These are phyloP conservation scores for Trichoderma pleuroti DNA, from an alignment of 2,329 filamentous ascomycete genomes.

Conservation along the genomic window DNA sequence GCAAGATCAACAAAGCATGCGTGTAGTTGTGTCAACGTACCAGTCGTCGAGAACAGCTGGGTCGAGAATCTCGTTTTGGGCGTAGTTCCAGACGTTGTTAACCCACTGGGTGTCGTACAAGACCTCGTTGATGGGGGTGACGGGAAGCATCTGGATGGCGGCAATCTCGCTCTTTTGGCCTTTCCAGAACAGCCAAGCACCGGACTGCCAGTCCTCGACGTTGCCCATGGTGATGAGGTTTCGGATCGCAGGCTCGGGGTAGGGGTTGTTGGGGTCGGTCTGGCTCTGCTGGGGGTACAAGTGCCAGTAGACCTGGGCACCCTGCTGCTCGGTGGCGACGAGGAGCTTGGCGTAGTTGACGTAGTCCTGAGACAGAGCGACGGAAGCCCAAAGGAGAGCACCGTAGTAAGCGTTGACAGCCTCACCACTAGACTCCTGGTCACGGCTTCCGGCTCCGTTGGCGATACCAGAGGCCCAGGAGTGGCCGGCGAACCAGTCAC, in stretches of 20 bases:
- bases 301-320: slow-evolving; percentile 27
- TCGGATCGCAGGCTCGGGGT: slow-evolving; percentile 24
- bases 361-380: slow-evolving; percentile 24
- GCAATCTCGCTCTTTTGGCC: slow-evolving; percentile 19
- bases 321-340: slow-evolving; percentile 26
- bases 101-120: slow-evolving; percentile 26
- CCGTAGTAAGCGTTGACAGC: slow-evolving; percentile 29
- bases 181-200: slow-evolving; percentile 24
- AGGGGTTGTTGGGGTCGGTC: slow-evolving; percentile 25
- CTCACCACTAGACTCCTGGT: slow-evolving; percentile 29
- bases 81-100: slow-evolving; percentile 25
- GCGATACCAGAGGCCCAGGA: slow-evolving; percentile 29
- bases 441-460: slow-evolving; percentile 27
- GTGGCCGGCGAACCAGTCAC: slow-evolving; percentile 30
- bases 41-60: slow-evolving; percentile 25
- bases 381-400: slow-evolving; percentile 26
- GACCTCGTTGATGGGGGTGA: slow-evolving; percentile 19
- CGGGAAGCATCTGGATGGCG: slow-evolving; percentile 18
- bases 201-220: slow-evolving; percentile 26
- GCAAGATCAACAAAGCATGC: neutral
- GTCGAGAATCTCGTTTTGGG: slow-evolving; percentile 23
- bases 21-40: neutral
- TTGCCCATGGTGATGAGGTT: slow-evolving; percentile 25
- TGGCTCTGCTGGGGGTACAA: slow-evolving; percentile 22
- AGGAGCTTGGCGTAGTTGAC: slow-evolving; percentile 27